phyloP scores from a whole-genome alignment of 2,329 filamentous ascomycete genomes.

The Monilinia polystroma region DNA sequence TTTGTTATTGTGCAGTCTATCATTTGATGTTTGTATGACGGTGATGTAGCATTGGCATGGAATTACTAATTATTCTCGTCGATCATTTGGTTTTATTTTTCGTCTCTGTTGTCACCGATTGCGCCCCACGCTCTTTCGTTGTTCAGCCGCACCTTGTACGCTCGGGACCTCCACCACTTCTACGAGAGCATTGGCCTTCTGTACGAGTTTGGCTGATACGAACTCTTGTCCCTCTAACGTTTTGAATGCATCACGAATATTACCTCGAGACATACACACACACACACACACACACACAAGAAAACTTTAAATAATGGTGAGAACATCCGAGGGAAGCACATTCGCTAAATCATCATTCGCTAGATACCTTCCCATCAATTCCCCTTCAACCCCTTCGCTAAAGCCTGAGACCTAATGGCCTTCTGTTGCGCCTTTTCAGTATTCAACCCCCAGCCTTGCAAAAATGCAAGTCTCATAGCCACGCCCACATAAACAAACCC shows the following conservation, averaged over 20 bases:
- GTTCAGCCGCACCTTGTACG: background rate
- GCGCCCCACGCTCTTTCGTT: background rate
- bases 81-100: background rate
- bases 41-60: background rate
- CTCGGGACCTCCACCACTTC: background rate
- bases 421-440: slow-evolving; percentile 18
- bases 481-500: slow-evolving; percentile 69
- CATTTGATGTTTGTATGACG: too few species aligned
- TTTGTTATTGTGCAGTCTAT: too few species aligned
- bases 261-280: background rate
- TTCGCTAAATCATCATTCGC: background rate
- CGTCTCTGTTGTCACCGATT: background rate
- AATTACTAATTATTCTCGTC: background rate
- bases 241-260: background rate
- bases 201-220: too few species aligned
- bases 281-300: background rate
- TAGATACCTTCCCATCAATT: background rate
- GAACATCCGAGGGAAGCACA: background rate
- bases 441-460: slow-evolving; percentile 55
- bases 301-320: background rate
- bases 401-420: background rate
- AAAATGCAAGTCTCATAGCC: slow-evolving; percentile 56
- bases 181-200: background rate
- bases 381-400: background rate
- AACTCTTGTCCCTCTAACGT: too few species aligned